Base-by-base conservation (phyloP, 495 filamentous ascomycete genomes). In the Stereocaulon alpinum region DNA sequence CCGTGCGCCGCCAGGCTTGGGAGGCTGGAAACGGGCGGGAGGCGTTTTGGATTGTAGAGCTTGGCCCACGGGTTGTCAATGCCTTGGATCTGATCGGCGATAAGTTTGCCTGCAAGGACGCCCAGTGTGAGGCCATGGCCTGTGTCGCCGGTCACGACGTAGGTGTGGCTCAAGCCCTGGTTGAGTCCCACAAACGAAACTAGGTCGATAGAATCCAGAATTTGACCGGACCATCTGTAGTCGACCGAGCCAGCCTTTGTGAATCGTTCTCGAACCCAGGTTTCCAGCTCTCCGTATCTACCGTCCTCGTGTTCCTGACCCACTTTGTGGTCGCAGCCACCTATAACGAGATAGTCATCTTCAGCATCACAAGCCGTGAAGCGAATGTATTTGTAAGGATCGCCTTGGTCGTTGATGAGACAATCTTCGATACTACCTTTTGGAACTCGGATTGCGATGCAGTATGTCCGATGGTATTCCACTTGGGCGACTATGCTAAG, bases 81-180 rank as follows among this genome's bases (percentile, higher is more conserved):
- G 11, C 72, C 78, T 22, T 73, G 69, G 41, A 84, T 80, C 62
- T 79, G 71, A 57, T 83, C 79, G 0, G 80, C 74, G 44, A 84
- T 74, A 52, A 84, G 60, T 47, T 66, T 69, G 3, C 79, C 75
- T 0, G 80, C 80, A 27, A 84, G 55, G 1, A 80, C 75, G 22
- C 77, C 78, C 34, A 82, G 78, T 24, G 80, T 84, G 34, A 84
- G 68, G 0, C 81, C 79, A 59, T 82, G 78, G n/a, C 81, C 80
- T 6, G 76, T 80, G 58, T 82, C 81, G 0, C 81, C 80, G 0
- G 80, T 84, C 9, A 77, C 68, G 24, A 84, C 70, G 64, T 79
- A 84, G 2, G 75, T 74, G 63, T 76, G 72, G 27, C 66, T 71
- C 40, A 72, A 62, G 24, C 78, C 80, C 59, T 80, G 77, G 63